Evolutionary conservation across 139 green algal species (phyloP).

Genomic region (Chlamydomonas sp.): DNA sequence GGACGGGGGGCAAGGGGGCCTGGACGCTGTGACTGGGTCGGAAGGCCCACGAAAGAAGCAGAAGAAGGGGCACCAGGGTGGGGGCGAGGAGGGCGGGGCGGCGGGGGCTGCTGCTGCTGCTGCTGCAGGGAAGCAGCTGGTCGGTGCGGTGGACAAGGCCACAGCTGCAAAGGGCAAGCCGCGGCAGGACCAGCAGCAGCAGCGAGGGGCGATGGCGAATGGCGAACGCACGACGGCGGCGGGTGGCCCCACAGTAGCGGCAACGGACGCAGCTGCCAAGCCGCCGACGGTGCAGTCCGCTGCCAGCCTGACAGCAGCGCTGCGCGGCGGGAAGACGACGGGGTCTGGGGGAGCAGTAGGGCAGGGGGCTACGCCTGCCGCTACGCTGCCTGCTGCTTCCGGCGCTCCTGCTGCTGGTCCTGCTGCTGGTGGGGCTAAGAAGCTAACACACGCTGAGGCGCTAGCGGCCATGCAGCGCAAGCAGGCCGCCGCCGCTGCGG

Average conservation of each 20-base stretch:
- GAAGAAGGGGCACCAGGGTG: no score
- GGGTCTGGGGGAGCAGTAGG: no score
- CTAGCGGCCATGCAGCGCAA: slow-evolving; percentile 16
- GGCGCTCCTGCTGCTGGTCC: not conserved
- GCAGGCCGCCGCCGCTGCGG: not conserved
- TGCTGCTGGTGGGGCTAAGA: not conserved
- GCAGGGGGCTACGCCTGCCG: not conserved
- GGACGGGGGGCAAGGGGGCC: no score
- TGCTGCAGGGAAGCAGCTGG: not conserved
- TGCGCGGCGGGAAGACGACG: not conserved
- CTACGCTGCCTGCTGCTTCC: not conserved
- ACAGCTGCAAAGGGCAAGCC: not conserved
- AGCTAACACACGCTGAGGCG: slow-evolving; percentile 17
- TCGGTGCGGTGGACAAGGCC: not conserved
- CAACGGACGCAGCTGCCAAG: slow-evolving; percentile 25
- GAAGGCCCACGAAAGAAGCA: no score
- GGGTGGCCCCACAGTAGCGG: not conserved
- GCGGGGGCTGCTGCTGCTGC: not conserved
- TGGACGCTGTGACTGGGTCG: no score
- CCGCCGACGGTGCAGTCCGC: not conserved
- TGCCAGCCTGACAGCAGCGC: not conserved
- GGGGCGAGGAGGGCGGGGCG: no score
- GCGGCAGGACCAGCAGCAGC: slow-evolving; percentile 14
- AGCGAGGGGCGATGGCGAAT: no score
- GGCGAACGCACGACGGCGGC: no score